phyloP scores from a whole-genome alignment of 352 stramenopile genomes.

The Phytophthora sp. region DNA sequence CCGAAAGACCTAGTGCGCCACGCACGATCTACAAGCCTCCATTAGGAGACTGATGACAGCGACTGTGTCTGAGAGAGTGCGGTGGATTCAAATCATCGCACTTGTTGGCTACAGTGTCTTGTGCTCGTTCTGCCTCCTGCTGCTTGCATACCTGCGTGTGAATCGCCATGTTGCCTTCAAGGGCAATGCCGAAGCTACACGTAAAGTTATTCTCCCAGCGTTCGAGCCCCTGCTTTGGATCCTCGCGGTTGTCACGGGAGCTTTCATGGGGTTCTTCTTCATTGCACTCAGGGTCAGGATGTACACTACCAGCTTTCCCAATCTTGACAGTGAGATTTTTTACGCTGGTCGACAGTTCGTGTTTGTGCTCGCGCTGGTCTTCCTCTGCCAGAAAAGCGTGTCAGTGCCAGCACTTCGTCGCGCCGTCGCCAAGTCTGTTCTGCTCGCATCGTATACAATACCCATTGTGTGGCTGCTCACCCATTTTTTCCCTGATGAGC shows the following conservation, averaged over 20 bases:
- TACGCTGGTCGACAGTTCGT: constrained; percentile 62
- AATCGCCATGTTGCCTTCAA: constrained; percentile 49
- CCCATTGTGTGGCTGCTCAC: constrained; percentile 38
- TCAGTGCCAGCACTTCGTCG: constrained; percentile 56
- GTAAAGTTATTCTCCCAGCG: constrained; percentile 60
- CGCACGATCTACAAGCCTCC: too few species aligned
- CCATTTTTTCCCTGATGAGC: constrained; percentile 9
- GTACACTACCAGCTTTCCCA: constrained; percentile 39
- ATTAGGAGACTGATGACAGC: constrained; percentile 2
- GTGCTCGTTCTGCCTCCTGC: constrained; percentile 34
- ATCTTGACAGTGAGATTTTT: constrained; percentile 39
- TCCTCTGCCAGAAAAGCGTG: constrained; percentile 70
- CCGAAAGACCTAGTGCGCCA: too few species aligned
- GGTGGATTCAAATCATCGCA: constrained; percentile 36
- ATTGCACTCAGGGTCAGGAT: constrained; percentile 36
- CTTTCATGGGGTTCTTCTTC: constrained; percentile 39
- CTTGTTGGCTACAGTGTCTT: constrained; percentile 45
- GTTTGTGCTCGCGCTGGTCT: constrained; percentile 55
- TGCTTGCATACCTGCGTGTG: constrained; percentile 52
- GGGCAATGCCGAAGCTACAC: constrained; percentile 41
- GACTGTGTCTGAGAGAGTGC: constrained; percentile 3
- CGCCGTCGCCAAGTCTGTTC: constrained; percentile 39
- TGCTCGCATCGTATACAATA: constrained; percentile 57
- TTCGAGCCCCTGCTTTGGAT: constrained; percentile 69
- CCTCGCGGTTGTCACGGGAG: constrained; percentile 31